A percentile compares a stretch with the other conserved stretches of the same genome.
Evolutionary conservation across 441 rosid species (phyloP).

Genomic region (Pelargonium fulgidum): DNA sequence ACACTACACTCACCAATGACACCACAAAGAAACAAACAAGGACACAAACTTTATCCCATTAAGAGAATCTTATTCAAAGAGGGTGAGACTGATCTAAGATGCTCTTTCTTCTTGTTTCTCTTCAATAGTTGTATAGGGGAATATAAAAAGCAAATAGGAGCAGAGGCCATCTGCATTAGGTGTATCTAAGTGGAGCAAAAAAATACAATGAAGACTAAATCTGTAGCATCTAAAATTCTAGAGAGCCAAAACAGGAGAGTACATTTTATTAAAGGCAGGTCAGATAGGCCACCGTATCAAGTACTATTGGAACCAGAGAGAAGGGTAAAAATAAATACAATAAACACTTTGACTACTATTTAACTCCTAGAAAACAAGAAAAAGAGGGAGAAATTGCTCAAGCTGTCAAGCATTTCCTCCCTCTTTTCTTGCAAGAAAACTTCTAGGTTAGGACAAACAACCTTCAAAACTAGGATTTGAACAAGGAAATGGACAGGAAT

Average conservation of each 20-base stretch:
- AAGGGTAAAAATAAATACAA: neutral
- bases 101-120: neutral
- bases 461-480: neutral
- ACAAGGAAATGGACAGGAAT: constrained; percentile 1
- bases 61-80: too few species aligned
- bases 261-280: neutral
- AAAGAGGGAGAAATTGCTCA: neutral
- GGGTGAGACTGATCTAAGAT: neutral
- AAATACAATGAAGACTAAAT: neutral
- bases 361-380: neutral
- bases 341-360: neutral
- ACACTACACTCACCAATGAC: too few species aligned
- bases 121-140: neutral
- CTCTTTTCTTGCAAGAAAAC: neutral
- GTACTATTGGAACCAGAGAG: neutral
- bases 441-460: neutral
- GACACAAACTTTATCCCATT: too few species aligned
- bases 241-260: neutral
- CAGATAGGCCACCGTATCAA: neutral
- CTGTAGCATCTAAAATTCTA: neutral
- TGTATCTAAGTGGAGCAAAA: neutral
- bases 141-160: neutral
- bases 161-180: neutral
- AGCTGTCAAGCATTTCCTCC: neutral
- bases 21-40: too few species aligned